These are phyloP conservation scores for Fragilaria crotonensis DNA, from an alignment of 108 stramenopile species.

Conservation along the genomic window DNA sequence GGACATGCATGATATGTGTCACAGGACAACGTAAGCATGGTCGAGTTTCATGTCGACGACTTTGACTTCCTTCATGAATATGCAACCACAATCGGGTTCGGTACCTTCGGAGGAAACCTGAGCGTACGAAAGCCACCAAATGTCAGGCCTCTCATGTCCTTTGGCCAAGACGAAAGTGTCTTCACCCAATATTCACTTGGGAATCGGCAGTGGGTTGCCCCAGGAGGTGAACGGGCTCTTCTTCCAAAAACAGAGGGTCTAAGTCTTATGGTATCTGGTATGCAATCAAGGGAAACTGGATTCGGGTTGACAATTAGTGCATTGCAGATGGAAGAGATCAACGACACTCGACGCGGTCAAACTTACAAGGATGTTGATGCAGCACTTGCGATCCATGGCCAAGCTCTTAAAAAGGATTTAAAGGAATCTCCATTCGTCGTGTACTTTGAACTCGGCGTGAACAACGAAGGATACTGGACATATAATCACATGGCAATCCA, in stretches of 20 bases:
- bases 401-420: no score
- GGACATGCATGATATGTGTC: background rate
- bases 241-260: background rate
- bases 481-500: no score
- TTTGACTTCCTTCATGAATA: background rate
- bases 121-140: background rate
- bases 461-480: no score
- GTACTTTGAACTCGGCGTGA: background rate
- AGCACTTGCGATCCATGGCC: background rate
- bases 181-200: background rate
- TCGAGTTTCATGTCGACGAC: background rate
- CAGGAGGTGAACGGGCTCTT: background rate
- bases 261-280: background rate
- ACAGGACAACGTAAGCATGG: background rate
- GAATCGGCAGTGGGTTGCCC: background rate
- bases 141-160: background rate
- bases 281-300: background rate
- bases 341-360: background rate
- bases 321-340: background rate
- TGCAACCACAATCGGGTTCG: background rate
- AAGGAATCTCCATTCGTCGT: background rate
- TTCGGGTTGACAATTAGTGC: background rate
- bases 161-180: background rate
- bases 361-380: background rate
- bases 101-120: background rate